Evolutionary conservation across 441 rosid species (phyloP).

Genomic region (Gossypium davidsonii): DNA sequence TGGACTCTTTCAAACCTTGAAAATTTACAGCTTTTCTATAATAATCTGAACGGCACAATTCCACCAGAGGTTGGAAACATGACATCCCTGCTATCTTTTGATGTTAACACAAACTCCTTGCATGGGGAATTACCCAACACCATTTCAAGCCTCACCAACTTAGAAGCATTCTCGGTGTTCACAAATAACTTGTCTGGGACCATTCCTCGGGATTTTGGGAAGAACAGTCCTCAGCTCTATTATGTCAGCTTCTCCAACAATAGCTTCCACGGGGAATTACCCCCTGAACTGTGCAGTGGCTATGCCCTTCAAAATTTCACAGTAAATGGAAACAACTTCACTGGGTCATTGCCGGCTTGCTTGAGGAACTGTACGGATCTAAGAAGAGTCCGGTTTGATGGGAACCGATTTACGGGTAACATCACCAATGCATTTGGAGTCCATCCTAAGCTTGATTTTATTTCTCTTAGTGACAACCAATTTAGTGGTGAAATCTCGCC

Average conservation of each 20-base stretch:
- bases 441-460: constrained; percentile 33
- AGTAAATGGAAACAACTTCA: constrained; percentile 42
- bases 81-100: constrained; percentile 19
- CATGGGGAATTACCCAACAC: constrained; percentile 35
- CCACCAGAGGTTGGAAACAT: constrained; percentile 41
- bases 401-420: constrained; percentile 45
- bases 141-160: constrained; percentile 26
- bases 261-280: constrained; percentile 58
- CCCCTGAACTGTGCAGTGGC: constrained; percentile 52
- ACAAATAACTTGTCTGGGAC: constrained; percentile 36
- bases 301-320: constrained; percentile 31
- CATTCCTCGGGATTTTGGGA: constrained; percentile 36
- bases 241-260: constrained; percentile 56
- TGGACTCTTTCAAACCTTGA: constrained; percentile 30
- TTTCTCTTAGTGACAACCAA: constrained; percentile 38
- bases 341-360: constrained; percentile 56
- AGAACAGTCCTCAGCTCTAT: constrained; percentile 24
- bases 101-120: constrained; percentile 31
- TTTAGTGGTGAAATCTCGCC: constrained; percentile 46
- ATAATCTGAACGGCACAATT: constrained; percentile 37
- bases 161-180: constrained; percentile 18
- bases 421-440: constrained; percentile 50
- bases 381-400: constrained; percentile 44
- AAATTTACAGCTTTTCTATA: constrained; percentile 26
- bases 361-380: constrained; percentile 43